phyloP scores from a whole-genome alignment of 1,139 yeast genomes.

The Candida glucosophila region DNA sequence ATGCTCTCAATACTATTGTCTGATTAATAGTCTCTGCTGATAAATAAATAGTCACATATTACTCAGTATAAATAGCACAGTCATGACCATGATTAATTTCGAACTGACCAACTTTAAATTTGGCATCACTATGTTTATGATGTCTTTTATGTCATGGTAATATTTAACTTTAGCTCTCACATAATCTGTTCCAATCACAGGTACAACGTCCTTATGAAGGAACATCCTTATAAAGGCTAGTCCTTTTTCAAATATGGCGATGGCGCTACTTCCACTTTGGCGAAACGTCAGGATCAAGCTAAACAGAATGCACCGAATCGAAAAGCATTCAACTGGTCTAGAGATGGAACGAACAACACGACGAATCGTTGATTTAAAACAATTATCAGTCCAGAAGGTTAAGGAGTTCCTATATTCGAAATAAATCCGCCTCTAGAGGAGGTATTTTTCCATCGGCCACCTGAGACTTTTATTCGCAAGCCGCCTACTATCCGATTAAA shows the following conservation, averaged over 20 bases:
- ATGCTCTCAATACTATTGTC: too few relatives aligned
- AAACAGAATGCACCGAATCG: constrained; percentile 26
- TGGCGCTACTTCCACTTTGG: constrained; percentile 17
- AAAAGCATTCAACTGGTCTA: constrained; percentile 15
- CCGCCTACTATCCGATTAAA: constrained; percentile 24
- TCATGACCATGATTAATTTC: constrained; percentile 20
- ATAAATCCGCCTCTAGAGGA: constrained; percentile 21
- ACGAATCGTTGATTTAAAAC: constrained; percentile 11
- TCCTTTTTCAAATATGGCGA: constrained; percentile 22
- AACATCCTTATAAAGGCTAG: too few relatives aligned
- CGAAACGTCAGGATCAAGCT: constrained; percentile 24
- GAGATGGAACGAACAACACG: constrained; percentile 16
- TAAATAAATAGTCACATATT: too few relatives aligned
- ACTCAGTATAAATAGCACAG: too few relatives aligned
- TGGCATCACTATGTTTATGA: constrained; percentile 14
- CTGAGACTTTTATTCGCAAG: constrained; percentile 15
- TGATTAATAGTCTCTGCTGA: too few relatives aligned
- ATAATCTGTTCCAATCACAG: constrained; percentile 21
- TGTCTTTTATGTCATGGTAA: constrained; percentile 17
- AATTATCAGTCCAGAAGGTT: constrained; percentile 18
- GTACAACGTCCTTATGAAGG: constrained; percentile 13
- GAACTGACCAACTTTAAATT: constrained; percentile 18
- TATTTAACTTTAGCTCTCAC: constrained; percentile 20
- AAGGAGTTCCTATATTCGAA: constrained; percentile 18
- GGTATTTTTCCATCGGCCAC: constrained; percentile 22